Evolutionary conservation across 768 basidiomycete species (phyloP).

Genomic region (Gloeostereum incarnatum): DNA sequence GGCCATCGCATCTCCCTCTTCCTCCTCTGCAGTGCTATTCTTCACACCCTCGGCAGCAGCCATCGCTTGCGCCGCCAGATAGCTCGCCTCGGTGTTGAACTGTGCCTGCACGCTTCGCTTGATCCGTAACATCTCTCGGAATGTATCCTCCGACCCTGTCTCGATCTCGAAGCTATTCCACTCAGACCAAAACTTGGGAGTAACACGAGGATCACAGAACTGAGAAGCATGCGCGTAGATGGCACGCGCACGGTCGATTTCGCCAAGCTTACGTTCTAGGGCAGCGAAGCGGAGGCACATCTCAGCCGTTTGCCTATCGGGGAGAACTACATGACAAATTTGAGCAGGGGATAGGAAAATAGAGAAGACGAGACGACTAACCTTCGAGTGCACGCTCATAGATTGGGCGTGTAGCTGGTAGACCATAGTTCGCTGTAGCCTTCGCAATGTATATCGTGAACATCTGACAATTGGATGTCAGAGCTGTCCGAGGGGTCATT

Average conservation of each 20-base stretch:
- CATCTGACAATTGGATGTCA: conserved; percentile 49
- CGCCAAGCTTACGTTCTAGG: conserved; percentile 95
- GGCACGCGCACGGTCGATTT: conserved; percentile 95
- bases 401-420: conserved; percentile 92
- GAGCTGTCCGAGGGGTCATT: conserved; percentile 2
- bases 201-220: conserved; percentile 93
- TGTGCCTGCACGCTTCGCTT: conserved; percentile 97
- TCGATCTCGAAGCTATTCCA: conserved; percentile 99
- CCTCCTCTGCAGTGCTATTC: conserved; percentile 32
- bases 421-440: conserved; percentile 89
- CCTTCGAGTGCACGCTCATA: conserved; percentile 91
- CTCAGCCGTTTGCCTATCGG: conserved; percentile 90
- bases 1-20: conserved; percentile 74
- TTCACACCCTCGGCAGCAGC: conserved; percentile 54
- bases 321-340: conserved; percentile 41
- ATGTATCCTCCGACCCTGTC: conserved; percentile 97
- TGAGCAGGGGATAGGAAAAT: not conserved
- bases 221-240: conserved; percentile 97
- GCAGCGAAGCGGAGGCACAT: conserved; percentile 97
- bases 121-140: conserved; percentile 91
- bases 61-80: conserved; percentile 84
- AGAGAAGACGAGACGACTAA: conserved; percentile 8
- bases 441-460: conserved; percentile 97
- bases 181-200: conserved; percentile 90
- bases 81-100: conserved; percentile 95